These are phyloP conservation scores for Geopyxis carbonaria DNA, from an alignment of 495 filamentous ascomycete species.

Conservation along the genomic window DNA sequence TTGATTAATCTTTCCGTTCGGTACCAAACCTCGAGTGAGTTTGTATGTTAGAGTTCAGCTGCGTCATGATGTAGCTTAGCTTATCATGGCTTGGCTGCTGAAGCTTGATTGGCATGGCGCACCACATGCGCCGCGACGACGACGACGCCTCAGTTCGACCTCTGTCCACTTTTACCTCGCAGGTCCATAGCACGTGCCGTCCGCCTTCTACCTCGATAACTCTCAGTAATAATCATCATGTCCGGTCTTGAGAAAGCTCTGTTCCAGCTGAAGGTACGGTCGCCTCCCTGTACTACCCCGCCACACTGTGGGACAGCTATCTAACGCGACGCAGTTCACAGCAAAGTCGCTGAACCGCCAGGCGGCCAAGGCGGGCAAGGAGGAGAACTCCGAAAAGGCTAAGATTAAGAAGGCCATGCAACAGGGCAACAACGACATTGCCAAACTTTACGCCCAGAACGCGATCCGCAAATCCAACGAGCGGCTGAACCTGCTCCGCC, in stretches of 20 bases:
- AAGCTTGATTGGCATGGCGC: no score
- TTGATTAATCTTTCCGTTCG: no score
- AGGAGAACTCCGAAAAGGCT: constrained; percentile 62
- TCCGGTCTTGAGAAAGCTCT: constrained; percentile 47
- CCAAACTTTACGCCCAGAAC: constrained; percentile 69
- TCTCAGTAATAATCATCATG: no score
- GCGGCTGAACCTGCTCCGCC: constrained; percentile 42
- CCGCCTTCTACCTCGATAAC: no score
- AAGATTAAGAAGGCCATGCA: constrained; percentile 64
- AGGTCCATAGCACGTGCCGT: no score
- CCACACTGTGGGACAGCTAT: constrained; percentile 2
- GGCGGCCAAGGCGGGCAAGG: constrained; percentile 63
- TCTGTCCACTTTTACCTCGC: no score
- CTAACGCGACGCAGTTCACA: constrained; percentile 44
- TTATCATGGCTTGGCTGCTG: no score
- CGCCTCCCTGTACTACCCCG: constrained; percentile 9
- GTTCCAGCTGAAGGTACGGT: constrained; percentile 43
- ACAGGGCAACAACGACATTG: constrained; percentile 54
- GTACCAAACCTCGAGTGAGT: no score
- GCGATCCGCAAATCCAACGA: constrained; percentile 64
- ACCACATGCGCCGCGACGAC: no score
- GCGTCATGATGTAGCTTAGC: no score
- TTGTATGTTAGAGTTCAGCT: no score
- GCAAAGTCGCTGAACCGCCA: constrained; percentile 69
- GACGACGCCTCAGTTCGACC: no score